phyloP scores from a whole-genome alignment of 2,329 filamentous ascomycete genomes.

The Metarhizium anisopliae region DNA sequence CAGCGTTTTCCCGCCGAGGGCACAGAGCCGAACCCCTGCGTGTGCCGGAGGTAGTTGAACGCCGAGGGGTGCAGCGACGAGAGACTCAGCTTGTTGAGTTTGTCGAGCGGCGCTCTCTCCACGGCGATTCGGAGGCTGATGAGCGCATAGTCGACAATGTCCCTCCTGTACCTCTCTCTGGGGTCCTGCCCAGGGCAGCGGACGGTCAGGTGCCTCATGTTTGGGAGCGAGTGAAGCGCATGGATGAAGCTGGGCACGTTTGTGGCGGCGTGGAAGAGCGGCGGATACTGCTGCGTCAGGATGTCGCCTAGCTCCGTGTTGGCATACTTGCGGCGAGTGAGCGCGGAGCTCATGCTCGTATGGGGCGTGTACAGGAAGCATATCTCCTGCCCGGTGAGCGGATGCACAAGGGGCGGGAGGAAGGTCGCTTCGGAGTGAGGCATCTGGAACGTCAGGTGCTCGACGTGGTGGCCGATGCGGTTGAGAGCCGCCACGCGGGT shows the following conservation, averaged over 20 bases:
- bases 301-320: conserved; percentile 71
- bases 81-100: conserved; percentile 62
- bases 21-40: conserved; percentile 63
- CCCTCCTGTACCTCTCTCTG: conserved; percentile 62
- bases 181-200: conserved; percentile 66
- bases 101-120: conserved; percentile 59
- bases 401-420: conserved; percentile 75
- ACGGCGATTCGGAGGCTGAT: conserved; percentile 79
- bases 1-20: conserved; percentile 65
- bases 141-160: conserved; percentile 79
- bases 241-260: conserved; percentile 79
- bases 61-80: conserved; percentile 66
- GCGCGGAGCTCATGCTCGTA: conserved; percentile 50
- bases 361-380: conserved; percentile 76
- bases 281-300: conserved; percentile 78
- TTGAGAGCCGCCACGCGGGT: conserved; percentile 65
- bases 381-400: conserved; percentile 66
- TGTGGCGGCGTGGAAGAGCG: conserved; percentile 80
- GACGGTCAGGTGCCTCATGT: conserved; percentile 65
- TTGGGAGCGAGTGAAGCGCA: conserved; percentile 59
- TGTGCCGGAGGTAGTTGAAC: conserved; percentile 68
- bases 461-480: conserved; percentile 69
- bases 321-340: conserved; percentile 67
- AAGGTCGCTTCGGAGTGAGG: conserved; percentile 72
- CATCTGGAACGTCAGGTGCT: conserved; percentile 69